Evolutionary conservation across 306 rosid genomes (phyloP).

Genomic region (Quercus mongolica): DNA sequence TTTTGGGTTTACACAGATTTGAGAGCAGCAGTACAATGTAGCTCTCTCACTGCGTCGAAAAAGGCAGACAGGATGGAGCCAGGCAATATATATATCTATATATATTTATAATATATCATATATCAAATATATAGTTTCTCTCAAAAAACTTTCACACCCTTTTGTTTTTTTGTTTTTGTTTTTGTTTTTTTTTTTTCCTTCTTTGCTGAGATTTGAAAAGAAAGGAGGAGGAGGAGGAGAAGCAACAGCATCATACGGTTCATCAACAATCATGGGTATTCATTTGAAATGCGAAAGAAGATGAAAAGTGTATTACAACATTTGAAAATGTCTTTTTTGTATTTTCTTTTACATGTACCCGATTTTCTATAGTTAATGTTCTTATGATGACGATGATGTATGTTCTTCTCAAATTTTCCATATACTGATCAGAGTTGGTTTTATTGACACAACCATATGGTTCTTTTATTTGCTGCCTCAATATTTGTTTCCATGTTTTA

Average conservation of each 20-base stretch:
- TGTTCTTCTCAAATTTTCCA: constrained; percentile 22
- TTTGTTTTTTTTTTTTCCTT: neutral
- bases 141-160: constrained; percentile 32
- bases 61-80: constrained; percentile 83
- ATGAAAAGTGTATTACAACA: constrained; percentile 3
- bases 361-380: constrained; percentile 10
- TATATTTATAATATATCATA: constrained; percentile 8
- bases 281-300: constrained; percentile 15
- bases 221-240: constrained; percentile 17
- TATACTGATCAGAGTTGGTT: constrained; percentile 11
- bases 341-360: constrained; percentile 22
- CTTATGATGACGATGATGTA: constrained; percentile 24
- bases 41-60: constrained; percentile 50
- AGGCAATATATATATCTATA: constrained; percentile 40
- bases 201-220: constrained; percentile 22
- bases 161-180: neutral
- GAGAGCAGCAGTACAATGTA: constrained; percentile 52
- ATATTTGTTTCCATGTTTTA: neutral
- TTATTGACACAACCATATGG: neutral
- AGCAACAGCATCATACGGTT: constrained; percentile 6
- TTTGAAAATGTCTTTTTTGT: constrained; percentile 23
- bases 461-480: neutral
- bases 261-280: constrained; percentile 33
- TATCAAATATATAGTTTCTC: constrained; percentile 19
- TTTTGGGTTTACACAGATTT: constrained; percentile 46